Percentiles rank a stretch among this genome's conserved stretches.
phyloP scores from a whole-genome alignment of 164 flowering plant genomes.

The Magnolia officinalis region DNA sequence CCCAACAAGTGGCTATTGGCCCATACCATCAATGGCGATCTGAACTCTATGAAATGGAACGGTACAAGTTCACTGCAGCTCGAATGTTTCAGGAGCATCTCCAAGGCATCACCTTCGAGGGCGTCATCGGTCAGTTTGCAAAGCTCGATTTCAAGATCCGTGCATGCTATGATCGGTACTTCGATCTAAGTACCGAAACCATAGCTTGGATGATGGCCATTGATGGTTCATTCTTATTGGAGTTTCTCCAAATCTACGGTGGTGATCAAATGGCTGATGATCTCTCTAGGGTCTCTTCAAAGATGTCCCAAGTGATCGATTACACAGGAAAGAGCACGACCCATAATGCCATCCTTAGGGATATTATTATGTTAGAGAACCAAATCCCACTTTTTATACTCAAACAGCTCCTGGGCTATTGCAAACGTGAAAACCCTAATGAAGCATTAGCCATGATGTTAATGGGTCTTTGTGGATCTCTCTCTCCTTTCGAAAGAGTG shows the following conservation, averaged over 20 bases:
- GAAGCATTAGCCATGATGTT: conserved; percentile 5
- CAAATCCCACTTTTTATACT: conserved; percentile 23
- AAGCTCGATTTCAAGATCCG: conserved; percentile 14
- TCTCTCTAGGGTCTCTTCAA: background rate
- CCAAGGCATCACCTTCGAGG: conserved; percentile 6
- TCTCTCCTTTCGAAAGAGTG: conserved; percentile 13
- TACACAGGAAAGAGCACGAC: conserved; percentile 3
- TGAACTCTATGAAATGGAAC: conserved; percentile 21
- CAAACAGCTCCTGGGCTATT: conserved; percentile 8
- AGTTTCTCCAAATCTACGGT: conserved; percentile 9
- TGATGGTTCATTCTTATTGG: conserved; percentile 21
- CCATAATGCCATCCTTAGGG: conserved; percentile 13
- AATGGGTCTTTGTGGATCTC: conserved; percentile 3
- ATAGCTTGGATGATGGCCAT: conserved; percentile 23
- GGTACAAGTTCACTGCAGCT: conserved; percentile 19
- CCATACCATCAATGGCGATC: conserved; percentile 19
- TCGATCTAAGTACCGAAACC: conserved; percentile 10
- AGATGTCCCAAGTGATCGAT: conserved; percentile 9
- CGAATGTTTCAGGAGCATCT: conserved; percentile 12
- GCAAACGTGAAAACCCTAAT: background rate
- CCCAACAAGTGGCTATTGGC: conserved; percentile 23
- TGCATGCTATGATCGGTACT: conserved; percentile 14
- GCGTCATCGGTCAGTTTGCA: conserved; percentile 8
- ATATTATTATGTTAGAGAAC: conserved; percentile 20
- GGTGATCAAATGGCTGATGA: background rate